Evolutionary conservation across 2,329 filamentous ascomycete species (phyloP), one percentile per base, ranked within the genome.

Genomic region (Ascocoryne sarcoides): DNA sequence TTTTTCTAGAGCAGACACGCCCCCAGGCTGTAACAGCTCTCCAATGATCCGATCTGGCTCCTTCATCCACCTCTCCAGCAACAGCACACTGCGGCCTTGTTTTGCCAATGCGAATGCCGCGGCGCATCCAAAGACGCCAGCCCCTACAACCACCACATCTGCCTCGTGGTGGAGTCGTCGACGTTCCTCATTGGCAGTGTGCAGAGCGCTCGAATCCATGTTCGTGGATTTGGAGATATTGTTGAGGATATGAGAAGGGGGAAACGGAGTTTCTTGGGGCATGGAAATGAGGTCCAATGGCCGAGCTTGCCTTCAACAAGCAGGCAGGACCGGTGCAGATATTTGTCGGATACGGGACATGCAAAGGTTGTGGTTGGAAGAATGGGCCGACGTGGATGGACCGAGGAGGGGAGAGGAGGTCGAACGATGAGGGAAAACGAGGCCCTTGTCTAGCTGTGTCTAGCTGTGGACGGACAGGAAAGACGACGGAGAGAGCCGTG

Each of bases 1-100:
- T 59, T 84, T 78, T 57, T 80, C 74, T 55, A 98, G 70, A 5
- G 92, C 84, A 38, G 76, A 70, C 23, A 95, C 80, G 36, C 92
- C 92, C 37, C 92, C 92, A 0, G 92, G 92, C 64, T 98, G 92
- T 54, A 98, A 68, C 49, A 98, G 67, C 67, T 98, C 92, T 54
- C 92, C 92, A 35, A 98, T 88, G 52, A 98, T 98, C 49, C 92
- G 80, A 66, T 96, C 84, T 15, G 92, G 92, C 67, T 96, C 83
- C 64, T 87, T 87, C 65, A 96, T 70, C 65, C 79, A 93, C 56
- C 77, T 76, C 67, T 98, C 92, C 37, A 98, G 76, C 37, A 98
- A 69, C 18, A 96, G 73, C 18, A 98, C 89, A 60, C 84, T 93
- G 48, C 92, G 79, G 39, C 88, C 89, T 66, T 96, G 92, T 54